Evolutionary conservation across 352 stramenopile genomes (phyloP).

Genomic region (Globisporangium radiosum): DNA sequence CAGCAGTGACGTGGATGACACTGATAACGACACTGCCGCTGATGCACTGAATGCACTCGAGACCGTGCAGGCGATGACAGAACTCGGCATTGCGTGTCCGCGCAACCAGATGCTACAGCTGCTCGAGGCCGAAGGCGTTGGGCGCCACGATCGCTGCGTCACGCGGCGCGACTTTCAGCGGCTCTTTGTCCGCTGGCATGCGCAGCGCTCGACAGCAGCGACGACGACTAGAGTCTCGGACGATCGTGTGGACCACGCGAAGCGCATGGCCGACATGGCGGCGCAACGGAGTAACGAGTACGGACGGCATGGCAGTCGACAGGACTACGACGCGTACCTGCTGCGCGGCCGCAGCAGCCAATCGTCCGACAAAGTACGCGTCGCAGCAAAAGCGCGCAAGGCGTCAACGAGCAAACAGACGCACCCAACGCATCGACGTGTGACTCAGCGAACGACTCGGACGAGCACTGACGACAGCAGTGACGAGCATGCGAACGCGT

Average conservation of each 20-base stretch:
- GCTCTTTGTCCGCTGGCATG: conserved; percentile 32
- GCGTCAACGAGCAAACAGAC: conserved; percentile 5
- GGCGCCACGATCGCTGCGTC: conserved; percentile 23
- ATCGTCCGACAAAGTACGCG: neutral
- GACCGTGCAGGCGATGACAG: conserved; percentile 60
- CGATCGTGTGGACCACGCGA: conserved; percentile 5
- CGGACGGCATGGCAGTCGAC: conserved; percentile 24
- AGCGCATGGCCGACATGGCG: conserved; percentile 12
- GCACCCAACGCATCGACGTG: neutral
- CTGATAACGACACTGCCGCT: conserved; percentile 1
- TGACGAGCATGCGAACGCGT: conserved; percentile 1
- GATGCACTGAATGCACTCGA: conserved; percentile 35
- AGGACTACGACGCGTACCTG: conserved; percentile 53
- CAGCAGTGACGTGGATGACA: conserved; percentile 22
- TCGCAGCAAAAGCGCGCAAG: neutral
- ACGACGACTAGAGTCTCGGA: conserved; percentile 3
- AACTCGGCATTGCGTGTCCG: conserved; percentile 53
- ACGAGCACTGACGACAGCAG: no score
- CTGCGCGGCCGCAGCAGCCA: conserved; percentile 9
- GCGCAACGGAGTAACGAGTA: conserved; percentile 18
- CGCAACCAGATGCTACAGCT: conserved; percentile 56
- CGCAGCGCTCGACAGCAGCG: conserved; percentile 14
- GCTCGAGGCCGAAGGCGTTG: conserved; percentile 40
- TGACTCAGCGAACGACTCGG: no score
- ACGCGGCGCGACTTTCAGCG: conserved; percentile 25